phyloP scores from a whole-genome alignment of 306 rosid species.

The Luffa aegyptiaca region DNA sequence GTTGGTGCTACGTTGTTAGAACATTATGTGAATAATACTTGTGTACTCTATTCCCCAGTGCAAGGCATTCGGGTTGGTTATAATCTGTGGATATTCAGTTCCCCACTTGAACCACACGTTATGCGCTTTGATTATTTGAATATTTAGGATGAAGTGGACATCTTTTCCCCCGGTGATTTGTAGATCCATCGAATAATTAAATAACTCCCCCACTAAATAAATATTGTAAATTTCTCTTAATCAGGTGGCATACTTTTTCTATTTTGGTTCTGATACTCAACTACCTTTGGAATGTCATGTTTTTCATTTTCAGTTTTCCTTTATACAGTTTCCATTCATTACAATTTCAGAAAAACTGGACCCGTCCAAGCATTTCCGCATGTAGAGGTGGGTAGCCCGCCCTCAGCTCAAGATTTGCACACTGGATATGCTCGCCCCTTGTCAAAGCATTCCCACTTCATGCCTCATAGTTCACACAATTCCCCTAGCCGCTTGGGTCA shows the following conservation, averaged over 20 bases:
- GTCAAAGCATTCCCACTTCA: slow-evolving; percentile 61
- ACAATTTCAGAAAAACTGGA: slow-evolving; percentile 50
- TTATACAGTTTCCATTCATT: background rate
- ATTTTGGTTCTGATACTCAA: background rate
- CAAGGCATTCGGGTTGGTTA: background rate
- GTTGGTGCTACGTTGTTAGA: background rate
- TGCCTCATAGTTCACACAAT: slow-evolving; percentile 61
- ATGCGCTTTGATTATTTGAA: background rate
- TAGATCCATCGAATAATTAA: background rate
- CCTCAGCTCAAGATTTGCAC: slow-evolving; percentile 47
- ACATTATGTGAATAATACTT: background rate
- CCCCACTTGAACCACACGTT: background rate
- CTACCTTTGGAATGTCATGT: background rate
- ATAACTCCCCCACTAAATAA: background rate
- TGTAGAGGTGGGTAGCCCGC: slow-evolving; percentile 63
- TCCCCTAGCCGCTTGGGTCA: slow-evolving; percentile 92
- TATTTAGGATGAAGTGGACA: background rate
- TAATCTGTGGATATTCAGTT: background rate
- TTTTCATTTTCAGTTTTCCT: background rate
- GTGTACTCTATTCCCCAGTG: background rate
- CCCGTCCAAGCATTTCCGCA: slow-evolving; percentile 55
- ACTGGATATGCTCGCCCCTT: slow-evolving; percentile 39
- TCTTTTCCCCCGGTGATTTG: background rate
- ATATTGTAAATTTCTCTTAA: background rate
- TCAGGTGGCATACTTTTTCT: background rate